A percentile compares a stretch with the other conserved stretches of the same genome.
phyloP scores from a whole-genome alignment of 2,329 filamentous ascomycete species.

The Trichocomaceae sp. region DNA sequence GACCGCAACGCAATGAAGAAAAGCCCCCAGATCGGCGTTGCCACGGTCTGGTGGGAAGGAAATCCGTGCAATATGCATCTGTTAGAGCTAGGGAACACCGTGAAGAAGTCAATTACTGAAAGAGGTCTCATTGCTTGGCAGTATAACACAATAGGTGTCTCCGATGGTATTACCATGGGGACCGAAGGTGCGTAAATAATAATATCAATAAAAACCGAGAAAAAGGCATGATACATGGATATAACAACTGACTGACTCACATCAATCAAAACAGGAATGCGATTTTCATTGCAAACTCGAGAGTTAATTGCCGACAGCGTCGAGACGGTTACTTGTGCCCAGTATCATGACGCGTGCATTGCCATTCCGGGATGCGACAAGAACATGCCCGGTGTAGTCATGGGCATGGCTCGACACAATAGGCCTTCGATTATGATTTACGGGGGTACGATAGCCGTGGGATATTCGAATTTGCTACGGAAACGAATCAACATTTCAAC shows the following conservation, averaged over 20 bases:
- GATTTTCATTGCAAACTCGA: constrained; percentile 81
- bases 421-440: constrained; percentile 93
- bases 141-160: constrained; percentile 85
- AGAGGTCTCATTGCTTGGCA: constrained; percentile 91
- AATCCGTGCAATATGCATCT: constrained; percentile 84
- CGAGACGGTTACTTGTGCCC: constrained; percentile 85
- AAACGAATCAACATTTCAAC: constrained; percentile 81
- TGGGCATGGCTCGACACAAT: constrained; percentile 87
- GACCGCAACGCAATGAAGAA: constrained; percentile 79
- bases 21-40: constrained; percentile 82
- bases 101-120: constrained; percentile 73
- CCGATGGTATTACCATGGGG: constrained; percentile 92
- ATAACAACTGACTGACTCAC: constrained; percentile 13
- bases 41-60: constrained; percentile 95
- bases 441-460: constrained; percentile 81
- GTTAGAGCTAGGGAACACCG: constrained; percentile 77
- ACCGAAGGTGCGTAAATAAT: no score
- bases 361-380: constrained; percentile 93
- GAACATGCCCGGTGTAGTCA: constrained; percentile 91
- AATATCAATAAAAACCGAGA: not conserved
- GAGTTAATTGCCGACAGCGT: constrained; percentile 94
- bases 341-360: constrained; percentile 89
- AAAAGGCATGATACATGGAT: not conserved
- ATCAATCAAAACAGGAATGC: constrained; percentile 73
- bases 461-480: constrained; percentile 69